Base-by-base conservation (phyloP, 1,284 basidiomycete genomes). In the Sanghuangporus weigelae region DNA sequence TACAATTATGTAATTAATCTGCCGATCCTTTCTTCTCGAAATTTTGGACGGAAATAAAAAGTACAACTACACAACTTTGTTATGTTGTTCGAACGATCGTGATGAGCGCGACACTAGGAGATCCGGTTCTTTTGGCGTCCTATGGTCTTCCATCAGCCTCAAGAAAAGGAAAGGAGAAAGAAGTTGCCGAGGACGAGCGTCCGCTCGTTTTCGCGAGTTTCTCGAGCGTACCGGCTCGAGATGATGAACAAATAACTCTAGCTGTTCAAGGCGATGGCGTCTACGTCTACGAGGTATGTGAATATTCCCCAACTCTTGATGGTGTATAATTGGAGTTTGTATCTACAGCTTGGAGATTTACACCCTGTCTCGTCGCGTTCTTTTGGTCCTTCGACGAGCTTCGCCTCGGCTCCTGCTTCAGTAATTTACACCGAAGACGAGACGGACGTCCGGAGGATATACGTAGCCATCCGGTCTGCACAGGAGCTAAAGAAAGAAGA, bases 201-300 rank as follows among this genome's bases (percentile, higher is more conserved):
- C 67, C 75, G 1, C 68, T 75, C 62, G 67, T 82, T 35, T 84
- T 76, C 66, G 77, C 79, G 5, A 76, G 75, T 7, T 73, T 81
- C 66, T 76, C 74, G 67, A 75, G 73, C 57, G 70, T 73, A 36
- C 69, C 67, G n/a, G 69, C 67, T 58, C 74, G 74, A 63, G 74
- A 77, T 50, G 81, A 85, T 51, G 81, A 81, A 26, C 81, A 82
- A 76, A 84, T 82, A 40, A 86, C 87, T 1, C 77, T 89, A 64
- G 81, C 86, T 14, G 84, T 80, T 19, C 86, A 89, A 66, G 81
- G 81, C 67, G 87, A 92, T 65, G 90, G 90, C 21, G 75, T 91
- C 51, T 87, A 91, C 74, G 71, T 91, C 57, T 73, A 89, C 61
- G 86, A 91, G 71, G 89, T 90, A 71, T 72, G 84, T 77, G 21